phyloP scores from a whole-genome alignment of 2,329 filamentous ascomycete genomes.

The Capronia coronata region DNA sequence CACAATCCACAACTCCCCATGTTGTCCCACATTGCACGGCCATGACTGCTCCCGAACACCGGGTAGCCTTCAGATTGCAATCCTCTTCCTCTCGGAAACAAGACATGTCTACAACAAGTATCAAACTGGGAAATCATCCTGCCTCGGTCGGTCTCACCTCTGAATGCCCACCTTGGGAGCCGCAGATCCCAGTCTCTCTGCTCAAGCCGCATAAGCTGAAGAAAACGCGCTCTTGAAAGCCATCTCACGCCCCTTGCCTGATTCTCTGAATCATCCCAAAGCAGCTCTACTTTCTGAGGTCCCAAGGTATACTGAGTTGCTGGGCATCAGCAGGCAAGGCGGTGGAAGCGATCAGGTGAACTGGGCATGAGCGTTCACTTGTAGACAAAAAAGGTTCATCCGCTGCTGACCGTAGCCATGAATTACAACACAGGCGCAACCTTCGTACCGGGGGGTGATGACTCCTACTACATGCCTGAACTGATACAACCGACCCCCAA shows the following conservation, averaged over 20 bases:
- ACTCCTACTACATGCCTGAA: slow-evolving; percentile 65
- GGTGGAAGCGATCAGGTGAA: slow-evolving; percentile 2
- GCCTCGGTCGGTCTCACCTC: slow-evolving; percentile 10
- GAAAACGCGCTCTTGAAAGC: slow-evolving; percentile 2
- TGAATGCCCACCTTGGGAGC: slow-evolving; percentile 9
- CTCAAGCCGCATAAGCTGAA: slow-evolving; percentile 13
- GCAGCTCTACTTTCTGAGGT: not conserved
- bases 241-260: too few species aligned
- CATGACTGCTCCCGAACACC: not conserved
- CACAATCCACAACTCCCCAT: not conserved
- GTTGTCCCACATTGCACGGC: not conserved
- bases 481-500: slow-evolving; percentile 64
- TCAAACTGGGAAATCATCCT: slow-evolving; percentile 15
- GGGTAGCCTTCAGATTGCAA: not conserved
- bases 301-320: not conserved
- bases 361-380: not conserved
- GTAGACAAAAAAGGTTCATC: not conserved
- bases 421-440: slow-evolving; percentile 47
- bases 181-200: slow-evolving; percentile 1
- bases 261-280: too few species aligned
- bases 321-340: not conserved
- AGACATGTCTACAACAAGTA: slow-evolving; percentile 19
- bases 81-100: not conserved
- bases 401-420: slow-evolving; percentile 14
- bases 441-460: slow-evolving; percentile 60